These are phyloP conservation scores for Asclepias syriaca DNA, from an alignment of 257 asterid genomes.

Conservation along the genomic window DNA sequence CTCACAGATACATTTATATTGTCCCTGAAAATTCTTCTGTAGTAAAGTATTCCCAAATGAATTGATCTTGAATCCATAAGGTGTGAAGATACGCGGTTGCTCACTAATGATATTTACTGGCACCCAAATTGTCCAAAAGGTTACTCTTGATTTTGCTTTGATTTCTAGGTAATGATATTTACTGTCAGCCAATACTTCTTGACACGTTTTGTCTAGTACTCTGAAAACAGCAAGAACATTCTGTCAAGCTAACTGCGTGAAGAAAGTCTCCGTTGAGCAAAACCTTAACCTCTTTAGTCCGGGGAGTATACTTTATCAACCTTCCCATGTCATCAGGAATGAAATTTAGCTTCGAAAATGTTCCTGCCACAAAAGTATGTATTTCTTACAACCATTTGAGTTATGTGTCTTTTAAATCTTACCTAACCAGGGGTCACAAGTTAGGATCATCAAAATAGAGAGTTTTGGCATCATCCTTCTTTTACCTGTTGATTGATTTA, in stretches of 20 bases:
- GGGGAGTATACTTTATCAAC: no score
- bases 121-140: slow-evolving; percentile 40
- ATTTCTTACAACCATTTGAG: no score
- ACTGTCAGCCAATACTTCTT: slow-evolving; percentile 21
- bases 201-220: slow-evolving; percentile 26
- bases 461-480: no score
- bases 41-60: background rate
- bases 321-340: no score
- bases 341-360: no score
- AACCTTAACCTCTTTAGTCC: slow-evolving; percentile 1
- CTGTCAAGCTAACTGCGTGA: slow-evolving; percentile 32
- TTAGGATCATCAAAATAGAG: no score
- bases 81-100: background rate
- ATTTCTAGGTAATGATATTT: slow-evolving; percentile 25
- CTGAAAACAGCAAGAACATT: slow-evolving; percentile 27
- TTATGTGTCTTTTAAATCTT: no score
- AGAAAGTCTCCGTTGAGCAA: slow-evolving; percentile 28
- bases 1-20: background rate
- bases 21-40: background rate
- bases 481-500: no score
- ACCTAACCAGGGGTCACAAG: no score
- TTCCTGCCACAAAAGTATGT: no score
- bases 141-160: slow-evolving; percentile 38
- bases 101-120: slow-evolving; percentile 1
- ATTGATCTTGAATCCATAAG: background rate